phyloP scores from a whole-genome alignment of 2,329 filamentous ascomycete species.

The Hymenotorrendiella dingleyae region DNA sequence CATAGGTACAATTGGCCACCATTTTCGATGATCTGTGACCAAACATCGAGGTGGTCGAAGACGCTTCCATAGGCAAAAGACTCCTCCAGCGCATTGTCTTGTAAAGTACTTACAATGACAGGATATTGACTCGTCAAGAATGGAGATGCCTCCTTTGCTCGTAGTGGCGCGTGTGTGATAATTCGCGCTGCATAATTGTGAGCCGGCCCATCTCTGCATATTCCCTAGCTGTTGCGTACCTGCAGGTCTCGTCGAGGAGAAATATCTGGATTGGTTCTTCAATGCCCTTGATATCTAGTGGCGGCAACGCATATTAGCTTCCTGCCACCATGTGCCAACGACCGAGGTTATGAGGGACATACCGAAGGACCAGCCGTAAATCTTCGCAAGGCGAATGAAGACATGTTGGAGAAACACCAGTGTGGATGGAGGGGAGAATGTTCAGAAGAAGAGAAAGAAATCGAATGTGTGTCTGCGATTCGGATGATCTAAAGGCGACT shows the following conservation, averaged over 20 bases:
- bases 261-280: constrained; percentile 64
- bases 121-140: constrained; percentile 88
- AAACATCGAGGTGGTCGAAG: no score
- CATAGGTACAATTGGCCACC: background rate
- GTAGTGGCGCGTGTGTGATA: constrained; percentile 76
- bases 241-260: constrained; percentile 79
- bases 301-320: constrained; percentile 20
- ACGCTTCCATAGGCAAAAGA: no score
- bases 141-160: constrained; percentile 87
- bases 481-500: constrained; percentile 6
- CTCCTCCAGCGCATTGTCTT: background rate
- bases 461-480: constrained; percentile 13
- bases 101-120: constrained; percentile 60
- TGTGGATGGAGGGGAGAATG: constrained; percentile 14
- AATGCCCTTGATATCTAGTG: constrained; percentile 32
- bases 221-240: constrained; percentile 45
- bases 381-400: constrained; percentile 59
- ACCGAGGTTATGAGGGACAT: constrained; percentile 32
- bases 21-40: no score
- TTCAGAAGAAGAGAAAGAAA: constrained; percentile 1
- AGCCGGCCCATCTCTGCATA: constrained; percentile 7
- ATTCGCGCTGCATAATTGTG: constrained; percentile 59
- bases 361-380: constrained; percentile 51
- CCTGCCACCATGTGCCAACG: constrained; percentile 3
- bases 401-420: constrained; percentile 42